phyloP scores from a whole-genome alignment of 371 early-diverging fungal species.

The Rhizopus delemar region DNA sequence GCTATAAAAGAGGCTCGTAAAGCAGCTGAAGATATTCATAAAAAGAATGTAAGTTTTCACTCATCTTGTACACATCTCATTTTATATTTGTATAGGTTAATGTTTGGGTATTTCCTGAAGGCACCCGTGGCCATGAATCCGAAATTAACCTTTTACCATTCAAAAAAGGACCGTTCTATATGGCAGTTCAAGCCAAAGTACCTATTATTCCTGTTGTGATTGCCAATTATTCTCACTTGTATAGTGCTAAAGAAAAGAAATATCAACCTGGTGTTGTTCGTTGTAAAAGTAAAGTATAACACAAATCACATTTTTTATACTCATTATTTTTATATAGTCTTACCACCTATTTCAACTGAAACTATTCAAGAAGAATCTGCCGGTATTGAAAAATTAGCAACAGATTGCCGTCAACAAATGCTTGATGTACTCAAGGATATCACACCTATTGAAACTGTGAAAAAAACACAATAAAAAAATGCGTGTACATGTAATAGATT shows the following conservation, averaged over 20 bases:
- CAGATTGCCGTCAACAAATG: conserved; percentile 73
- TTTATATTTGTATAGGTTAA: conserved; percentile 50
- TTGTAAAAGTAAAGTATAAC: conserved; percentile 59
- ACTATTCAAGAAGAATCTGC: conserved; percentile 63
- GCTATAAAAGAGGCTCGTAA: conserved; percentile 78
- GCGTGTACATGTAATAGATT: neutral
- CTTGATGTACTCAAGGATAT: conserved; percentile 69
- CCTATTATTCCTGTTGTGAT: conserved; percentile 92
- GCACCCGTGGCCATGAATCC: conserved; percentile 81
- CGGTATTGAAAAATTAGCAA: conserved; percentile 70
- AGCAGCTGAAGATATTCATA: conserved; percentile 75
- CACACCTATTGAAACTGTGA: conserved; percentile 26
- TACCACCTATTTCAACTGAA: conserved; percentile 76
- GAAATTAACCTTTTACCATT: conserved; percentile 82
- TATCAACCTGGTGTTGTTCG: conserved; percentile 72
- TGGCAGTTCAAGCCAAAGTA: conserved; percentile 84
- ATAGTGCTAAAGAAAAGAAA: conserved; percentile 58
- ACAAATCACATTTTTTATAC: neutral
- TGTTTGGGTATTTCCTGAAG: conserved; percentile 93
- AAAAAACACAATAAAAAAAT: conserved; percentile 28
- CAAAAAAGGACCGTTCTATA: conserved; percentile 91
- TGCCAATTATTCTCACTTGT: conserved; percentile 76
- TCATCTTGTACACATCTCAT: neutral
- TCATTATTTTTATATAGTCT: conserved; percentile 38
- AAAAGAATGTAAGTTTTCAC: conserved; percentile 62